Base-by-base conservation (phyloP, 106 monocot genomes). In the Chionographis japonica region DNA sequence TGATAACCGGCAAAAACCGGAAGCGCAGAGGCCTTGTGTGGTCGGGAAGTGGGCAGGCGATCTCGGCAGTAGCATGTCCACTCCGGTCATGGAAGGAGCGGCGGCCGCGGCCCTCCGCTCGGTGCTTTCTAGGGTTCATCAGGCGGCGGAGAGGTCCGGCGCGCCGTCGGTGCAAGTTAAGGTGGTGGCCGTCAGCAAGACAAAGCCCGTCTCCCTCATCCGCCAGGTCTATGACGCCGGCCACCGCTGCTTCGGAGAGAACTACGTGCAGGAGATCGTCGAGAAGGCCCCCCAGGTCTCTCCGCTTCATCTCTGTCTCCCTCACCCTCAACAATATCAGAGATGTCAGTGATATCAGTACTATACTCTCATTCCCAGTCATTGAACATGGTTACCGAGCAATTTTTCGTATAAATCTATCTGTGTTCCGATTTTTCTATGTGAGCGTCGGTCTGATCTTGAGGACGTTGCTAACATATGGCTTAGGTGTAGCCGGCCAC, bases 101-200 rank as follows among this genome's bases (percentile, higher is more conserved):
- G 82, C 81, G 56, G 77, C 63, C 61, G 12, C 74, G 63, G 85
- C 89, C 0, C 80, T 90, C 9, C 76, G 89, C 13, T 85, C 85
- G 27, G 89, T 90, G 27, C 54, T 85, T 2, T 50, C 62, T 2
- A 62, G 79, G 59, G 89, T 78, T 19, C 89, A 80, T 10, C 74
- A 74, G 72, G 89, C 82, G 46, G 85, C 82, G 63, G 89, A 90
- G 77, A 63, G 85, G 50, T 74, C 74, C 2, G 89, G 82, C 4
- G 13, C 85, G 64, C 19, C 52, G 37, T 20, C 71, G 68, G 89
- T 74, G 16, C 67, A 68, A 50, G 82, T 90, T 2, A 59, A 83
- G 67, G 77, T 90, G 17, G 82, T 90, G 40, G 89, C 82, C 11
- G 85, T 85, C 46, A 80, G 85, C 74, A 85, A 90, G 80, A 90